Evolutionary conservation across 176 grass and related monocot genomes (phyloP), one percentile per base, ranked within the genome.

Genomic region (Cocos nucifera): DNA sequence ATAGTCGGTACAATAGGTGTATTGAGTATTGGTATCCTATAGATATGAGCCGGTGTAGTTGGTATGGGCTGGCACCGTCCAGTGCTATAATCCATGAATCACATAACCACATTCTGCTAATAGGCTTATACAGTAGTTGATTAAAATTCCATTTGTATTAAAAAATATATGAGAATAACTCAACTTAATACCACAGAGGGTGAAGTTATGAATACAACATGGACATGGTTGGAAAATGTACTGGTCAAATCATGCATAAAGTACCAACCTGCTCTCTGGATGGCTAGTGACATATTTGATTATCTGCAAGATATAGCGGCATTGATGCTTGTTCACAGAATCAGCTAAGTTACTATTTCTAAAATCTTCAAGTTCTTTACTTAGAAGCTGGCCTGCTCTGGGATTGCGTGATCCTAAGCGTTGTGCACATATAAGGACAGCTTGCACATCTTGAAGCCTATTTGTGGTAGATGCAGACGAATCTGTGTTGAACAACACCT

Each of bases 311-410:
- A 97, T 89, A 83, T 88, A 97, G 23, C 87, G 86, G 17, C 87
- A 82, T 44, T 97, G 92, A 85, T 97, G 93, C 62, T 97, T 97
- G 71, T 76, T 91, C 19, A 97, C 84, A 61, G 76, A 85, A 77
- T 97, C 93, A 9, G 87, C 87, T 70, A 72, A 84, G 59, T 78
- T 77, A 67, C 76, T 78, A 72, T 75, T 67, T 78, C 81, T 88
- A 73, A 71, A 97, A 69, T 97, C 93, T 82, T 97, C 87, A 32
- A 97, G 59, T 74, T 97, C 93, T 80, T 97, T 97, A 69, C 67
- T 88, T 4, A 97, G 69, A 60, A 97, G 87, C 49, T 80, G 87
- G 1, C 84, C 84, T 30, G 87, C 93, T 63, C 93, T 86, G 53
- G 87, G 75, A 80, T 91, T 91, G 66, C 93, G 87, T 61, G 80